Conservation (phyloP, 257 asterid genomes). For the Anisodus tanguticus region DNA sequence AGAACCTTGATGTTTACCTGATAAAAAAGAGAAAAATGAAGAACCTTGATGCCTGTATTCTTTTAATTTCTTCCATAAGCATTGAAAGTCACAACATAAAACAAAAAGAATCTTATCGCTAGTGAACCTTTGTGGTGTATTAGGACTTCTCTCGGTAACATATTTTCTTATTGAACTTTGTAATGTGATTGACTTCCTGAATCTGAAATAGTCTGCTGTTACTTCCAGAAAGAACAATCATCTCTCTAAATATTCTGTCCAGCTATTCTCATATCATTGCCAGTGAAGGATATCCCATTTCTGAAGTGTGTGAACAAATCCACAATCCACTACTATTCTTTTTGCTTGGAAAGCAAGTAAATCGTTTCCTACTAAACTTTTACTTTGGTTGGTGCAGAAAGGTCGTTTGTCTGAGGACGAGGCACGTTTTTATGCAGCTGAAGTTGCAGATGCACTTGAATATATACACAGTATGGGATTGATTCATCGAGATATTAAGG, state of each 20-base stretch:
- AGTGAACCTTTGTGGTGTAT: background rate
- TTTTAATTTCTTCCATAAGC: too few relatives aligned
- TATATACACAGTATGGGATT: constrained; percentile 95
- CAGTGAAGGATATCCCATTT: background rate
- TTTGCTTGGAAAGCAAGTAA: constrained; percentile 14
- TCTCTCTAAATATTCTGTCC: background rate
- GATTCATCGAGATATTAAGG: constrained; percentile 98
- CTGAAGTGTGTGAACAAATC: background rate
- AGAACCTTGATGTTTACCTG: background rate
- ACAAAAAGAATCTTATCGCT: background rate
- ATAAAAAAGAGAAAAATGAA: background rate
- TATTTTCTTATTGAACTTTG: background rate
- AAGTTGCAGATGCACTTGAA: constrained; percentile 96
- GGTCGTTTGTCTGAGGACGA: constrained; percentile 88
- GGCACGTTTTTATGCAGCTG: constrained; percentile 95
- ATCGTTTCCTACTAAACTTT: background rate
- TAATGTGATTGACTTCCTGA: background rate
- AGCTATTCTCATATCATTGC: background rate
- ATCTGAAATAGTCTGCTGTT: background rate
- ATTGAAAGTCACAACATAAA: background rate
- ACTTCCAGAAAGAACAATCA: background rate
- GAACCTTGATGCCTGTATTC: background rate
- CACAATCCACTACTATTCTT: background rate
- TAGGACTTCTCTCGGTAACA: background rate
- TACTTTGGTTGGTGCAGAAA: constrained; percentile 66